phyloP scores from a whole-genome alignment of 371 early-diverging fungal species.

The Syncephalastrum monosporum region DNA sequence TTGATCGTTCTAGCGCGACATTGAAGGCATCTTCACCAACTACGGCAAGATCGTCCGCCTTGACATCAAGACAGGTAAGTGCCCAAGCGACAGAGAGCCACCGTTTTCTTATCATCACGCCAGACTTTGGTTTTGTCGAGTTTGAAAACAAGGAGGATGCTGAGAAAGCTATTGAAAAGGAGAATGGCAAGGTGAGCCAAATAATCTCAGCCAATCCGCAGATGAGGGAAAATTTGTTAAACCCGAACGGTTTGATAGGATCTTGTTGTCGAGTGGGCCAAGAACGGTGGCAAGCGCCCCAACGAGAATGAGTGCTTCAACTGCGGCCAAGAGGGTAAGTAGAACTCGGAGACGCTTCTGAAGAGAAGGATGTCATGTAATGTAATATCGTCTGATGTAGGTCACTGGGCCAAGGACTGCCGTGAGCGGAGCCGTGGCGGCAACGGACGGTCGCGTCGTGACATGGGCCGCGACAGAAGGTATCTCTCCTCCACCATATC shows the following conservation, averaged over 20 bases:
- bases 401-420: constrained; percentile 80
- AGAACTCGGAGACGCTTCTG: background rate
- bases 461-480: constrained; percentile 36
- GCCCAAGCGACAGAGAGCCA: background rate
- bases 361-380: background rate
- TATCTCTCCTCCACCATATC: constrained; percentile 14
- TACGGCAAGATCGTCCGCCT: constrained; percentile 75
- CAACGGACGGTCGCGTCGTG: constrained; percentile 25
- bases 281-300: constrained; percentile 54
- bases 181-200: constrained; percentile 52
- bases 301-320: constrained; percentile 66
- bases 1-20: constrained; percentile 47
- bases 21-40: constrained; percentile 72
- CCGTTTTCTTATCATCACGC: constrained; percentile 11
- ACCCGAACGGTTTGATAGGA: constrained; percentile 1
- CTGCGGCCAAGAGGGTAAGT: constrained; percentile 65
- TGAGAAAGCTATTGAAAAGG: constrained; percentile 66
- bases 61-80: constrained; percentile 61
- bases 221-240: constrained; percentile 24
- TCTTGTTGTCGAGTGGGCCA: constrained; percentile 61
- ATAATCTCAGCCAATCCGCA: constrained; percentile 56
- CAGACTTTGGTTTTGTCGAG: constrained; percentile 77
- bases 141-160: constrained; percentile 72
- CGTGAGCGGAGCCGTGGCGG: constrained; percentile 42
- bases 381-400: constrained; percentile 34